These are phyloP conservation scores for Mallotus nudiflorus DNA, from an alignment of 345 rosid genomes.

Conservation along the genomic window DNA sequence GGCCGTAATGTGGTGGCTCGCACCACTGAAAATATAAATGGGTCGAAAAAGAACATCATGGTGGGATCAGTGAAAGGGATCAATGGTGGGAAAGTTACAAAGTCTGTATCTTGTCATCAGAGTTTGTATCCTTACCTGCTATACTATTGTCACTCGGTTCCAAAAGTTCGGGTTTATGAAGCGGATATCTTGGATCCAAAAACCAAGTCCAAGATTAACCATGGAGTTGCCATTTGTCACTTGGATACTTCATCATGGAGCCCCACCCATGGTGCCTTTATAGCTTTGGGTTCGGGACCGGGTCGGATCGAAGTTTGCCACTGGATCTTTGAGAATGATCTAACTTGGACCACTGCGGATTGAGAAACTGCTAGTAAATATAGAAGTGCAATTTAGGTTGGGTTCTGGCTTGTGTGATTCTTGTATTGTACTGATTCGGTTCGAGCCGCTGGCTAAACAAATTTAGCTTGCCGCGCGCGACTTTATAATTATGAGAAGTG, in stretches of 20 bases:
- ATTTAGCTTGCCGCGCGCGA: constrained; percentile 4
- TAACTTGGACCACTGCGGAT: constrained; percentile 68
- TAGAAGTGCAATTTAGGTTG: no score
- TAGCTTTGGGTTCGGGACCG: constrained; percentile 69
- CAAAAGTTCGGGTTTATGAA: constrained; percentile 79
- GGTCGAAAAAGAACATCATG: constrained; percentile 52
- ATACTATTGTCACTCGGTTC: constrained; percentile 92
- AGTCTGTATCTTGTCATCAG: constrained; percentile 88
- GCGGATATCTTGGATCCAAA: constrained; percentile 62
- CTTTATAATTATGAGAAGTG: not conserved
- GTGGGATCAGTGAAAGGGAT: constrained; percentile 59
- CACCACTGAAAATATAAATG: constrained; percentile 55
- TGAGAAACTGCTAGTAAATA: not conserved
- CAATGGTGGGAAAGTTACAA: constrained; percentile 67
- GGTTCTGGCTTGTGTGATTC: not conserved
- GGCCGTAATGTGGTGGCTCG: constrained; percentile 58
- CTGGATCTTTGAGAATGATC: constrained; percentile 87
- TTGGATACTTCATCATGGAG: constrained; percentile 84
- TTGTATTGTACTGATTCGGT: not conserved
- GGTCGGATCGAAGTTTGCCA: constrained; percentile 82
- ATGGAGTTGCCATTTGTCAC: constrained; percentile 84
- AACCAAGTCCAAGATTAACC: constrained; percentile 52
- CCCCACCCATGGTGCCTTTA: constrained; percentile 71
- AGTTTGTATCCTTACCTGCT: constrained; percentile 77
- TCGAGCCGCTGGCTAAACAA: not conserved